Evolutionary conservation across 164 flowering plant species (phyloP).

Genomic region (Magnolia officinalis): DNA sequence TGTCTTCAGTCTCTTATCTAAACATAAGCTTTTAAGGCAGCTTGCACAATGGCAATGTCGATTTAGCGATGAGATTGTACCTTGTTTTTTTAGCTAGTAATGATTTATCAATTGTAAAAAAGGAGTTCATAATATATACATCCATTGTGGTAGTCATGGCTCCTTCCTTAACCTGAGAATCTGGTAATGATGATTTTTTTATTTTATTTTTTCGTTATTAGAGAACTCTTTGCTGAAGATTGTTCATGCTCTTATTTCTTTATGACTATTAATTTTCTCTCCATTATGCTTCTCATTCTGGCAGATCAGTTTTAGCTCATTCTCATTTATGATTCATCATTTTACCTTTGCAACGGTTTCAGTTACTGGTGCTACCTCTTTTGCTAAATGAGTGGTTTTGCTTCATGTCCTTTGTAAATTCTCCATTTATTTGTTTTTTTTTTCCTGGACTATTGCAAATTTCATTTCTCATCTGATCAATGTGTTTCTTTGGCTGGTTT

Average conservation of each 20-base stretch:
- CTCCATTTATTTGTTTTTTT: not conserved
- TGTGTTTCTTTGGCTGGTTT: conserved; percentile 1
- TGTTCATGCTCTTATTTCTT: not conserved
- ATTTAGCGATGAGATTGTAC: too few relatives aligned
- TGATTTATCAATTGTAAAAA: too few relatives aligned
- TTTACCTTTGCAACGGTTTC: not conserved
- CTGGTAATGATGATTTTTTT: too few relatives aligned
- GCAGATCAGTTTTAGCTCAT: not conserved
- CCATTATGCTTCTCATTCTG: not conserved
- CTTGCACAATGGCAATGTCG: too few relatives aligned
- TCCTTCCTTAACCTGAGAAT: too few relatives aligned
- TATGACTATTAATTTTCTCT: not conserved
- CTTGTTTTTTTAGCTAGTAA: too few relatives aligned
- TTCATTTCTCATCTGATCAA: not conserved
- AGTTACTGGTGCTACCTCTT: not conserved
- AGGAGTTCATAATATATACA: too few relatives aligned
- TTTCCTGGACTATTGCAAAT: not conserved
- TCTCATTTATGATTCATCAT: not conserved
- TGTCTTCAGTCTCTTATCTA: too few relatives aligned
- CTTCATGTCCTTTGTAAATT: not conserved
- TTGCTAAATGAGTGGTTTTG: not conserved
- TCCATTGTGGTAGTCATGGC: too few relatives aligned
- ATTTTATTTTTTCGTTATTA: too few relatives aligned
- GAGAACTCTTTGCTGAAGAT: not conserved
- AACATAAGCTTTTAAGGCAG: too few relatives aligned